Evolutionary conservation across 768 basidiomycete genomes (phyloP).

Genomic region (Hydnum rufescens): DNA sequence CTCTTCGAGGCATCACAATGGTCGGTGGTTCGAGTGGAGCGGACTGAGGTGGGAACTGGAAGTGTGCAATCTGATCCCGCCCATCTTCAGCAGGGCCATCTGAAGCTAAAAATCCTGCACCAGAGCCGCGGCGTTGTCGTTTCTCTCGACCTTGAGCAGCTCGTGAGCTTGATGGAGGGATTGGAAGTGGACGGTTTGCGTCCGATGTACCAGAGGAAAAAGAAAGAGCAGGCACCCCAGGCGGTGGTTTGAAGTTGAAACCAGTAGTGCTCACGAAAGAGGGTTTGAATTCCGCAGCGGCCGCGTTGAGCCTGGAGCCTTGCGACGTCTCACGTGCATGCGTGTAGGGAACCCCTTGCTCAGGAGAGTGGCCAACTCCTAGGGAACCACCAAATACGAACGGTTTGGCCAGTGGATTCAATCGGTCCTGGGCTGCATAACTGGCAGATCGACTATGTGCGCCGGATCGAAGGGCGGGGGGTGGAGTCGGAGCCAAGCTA

Average conservation of each 20-base stretch:
- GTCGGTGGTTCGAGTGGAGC: no score
- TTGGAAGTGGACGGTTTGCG: conserved; percentile 25
- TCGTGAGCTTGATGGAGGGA: conserved; percentile 15
- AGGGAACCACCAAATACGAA: conserved; percentile 45
- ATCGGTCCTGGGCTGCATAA: conserved; percentile 19
- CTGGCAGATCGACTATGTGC: conserved; percentile 9
- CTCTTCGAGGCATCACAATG: conserved; percentile 22
- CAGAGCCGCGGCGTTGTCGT: conserved; percentile 40
- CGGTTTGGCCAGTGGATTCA: conserved; percentile 64
- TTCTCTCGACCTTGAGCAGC: conserved; percentile 63
- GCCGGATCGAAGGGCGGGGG: background rate
- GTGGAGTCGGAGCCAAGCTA: conserved; percentile 28
- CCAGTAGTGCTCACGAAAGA: conserved; percentile 15
- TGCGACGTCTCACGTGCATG: background rate
- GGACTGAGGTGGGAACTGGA: background rate
- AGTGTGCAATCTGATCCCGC: background rate
- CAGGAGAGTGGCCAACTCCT: background rate
- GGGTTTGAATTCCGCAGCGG: conserved; percentile 69
- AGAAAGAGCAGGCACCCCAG: conserved; percentile 41
- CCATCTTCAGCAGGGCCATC: background rate
- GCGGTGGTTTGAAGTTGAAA: conserved; percentile 60
- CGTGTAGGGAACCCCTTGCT: background rate
- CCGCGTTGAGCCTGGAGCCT: conserved; percentile 36
- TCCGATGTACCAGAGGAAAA: conserved; percentile 14
- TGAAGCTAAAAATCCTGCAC: background rate